These are phyloP conservation scores for Fusarium fracticaudum DNA, from an alignment of 2,329 filamentous ascomycete species.

Conservation along the genomic window DNA sequence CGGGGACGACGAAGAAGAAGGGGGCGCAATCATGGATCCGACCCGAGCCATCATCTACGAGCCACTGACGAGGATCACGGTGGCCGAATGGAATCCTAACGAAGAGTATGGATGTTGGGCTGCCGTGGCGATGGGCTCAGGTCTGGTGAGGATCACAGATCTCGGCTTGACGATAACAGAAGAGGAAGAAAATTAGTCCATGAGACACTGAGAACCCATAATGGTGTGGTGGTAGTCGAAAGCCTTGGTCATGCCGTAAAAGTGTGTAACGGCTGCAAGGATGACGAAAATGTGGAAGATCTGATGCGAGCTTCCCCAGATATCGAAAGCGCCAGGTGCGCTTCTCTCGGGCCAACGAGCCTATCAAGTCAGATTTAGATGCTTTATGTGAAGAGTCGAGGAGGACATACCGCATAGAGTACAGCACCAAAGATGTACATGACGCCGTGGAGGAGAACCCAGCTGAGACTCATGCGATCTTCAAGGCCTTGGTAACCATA, in stretches of 20 bases:
- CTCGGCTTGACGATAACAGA: slow-evolving; percentile 60
- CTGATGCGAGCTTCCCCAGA: slow-evolving; percentile 94
- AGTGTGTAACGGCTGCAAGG: slow-evolving; percentile 81
- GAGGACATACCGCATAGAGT: slow-evolving; percentile 78
- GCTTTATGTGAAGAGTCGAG: neutral
- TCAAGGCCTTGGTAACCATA: slow-evolving; percentile 75
- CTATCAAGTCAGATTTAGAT: slow-evolving; percentile 50
- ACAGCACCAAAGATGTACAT: slow-evolving; percentile 88
- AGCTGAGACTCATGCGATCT: slow-evolving; percentile 80
- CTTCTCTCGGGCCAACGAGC: slow-evolving; percentile 84
- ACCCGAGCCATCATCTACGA: slow-evolving; percentile 66
- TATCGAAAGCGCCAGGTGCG: slow-evolving; percentile 83
- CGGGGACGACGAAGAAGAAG: slow-evolving; percentile 48
- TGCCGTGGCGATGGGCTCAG: slow-evolving; percentile 72
- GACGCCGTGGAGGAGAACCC: slow-evolving; percentile 81
- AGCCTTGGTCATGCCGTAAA: slow-evolving; percentile 82
- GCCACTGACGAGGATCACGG: slow-evolving; percentile 69
- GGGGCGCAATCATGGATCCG: slow-evolving; percentile 47
- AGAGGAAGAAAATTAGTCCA: slow-evolving; percentile 24
- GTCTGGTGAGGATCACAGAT: slow-evolving; percentile 73
- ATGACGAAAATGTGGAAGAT: slow-evolving; percentile 94
- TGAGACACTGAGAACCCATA: slow-evolving; percentile 61
- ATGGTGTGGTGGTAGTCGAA: slow-evolving; percentile 85
- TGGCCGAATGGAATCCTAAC: slow-evolving; percentile 76
- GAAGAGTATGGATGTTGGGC: slow-evolving; percentile 72